phyloP scores from a whole-genome alignment of 2,329 filamentous ascomycete genomes.

The Trichoderma sp. region DNA sequence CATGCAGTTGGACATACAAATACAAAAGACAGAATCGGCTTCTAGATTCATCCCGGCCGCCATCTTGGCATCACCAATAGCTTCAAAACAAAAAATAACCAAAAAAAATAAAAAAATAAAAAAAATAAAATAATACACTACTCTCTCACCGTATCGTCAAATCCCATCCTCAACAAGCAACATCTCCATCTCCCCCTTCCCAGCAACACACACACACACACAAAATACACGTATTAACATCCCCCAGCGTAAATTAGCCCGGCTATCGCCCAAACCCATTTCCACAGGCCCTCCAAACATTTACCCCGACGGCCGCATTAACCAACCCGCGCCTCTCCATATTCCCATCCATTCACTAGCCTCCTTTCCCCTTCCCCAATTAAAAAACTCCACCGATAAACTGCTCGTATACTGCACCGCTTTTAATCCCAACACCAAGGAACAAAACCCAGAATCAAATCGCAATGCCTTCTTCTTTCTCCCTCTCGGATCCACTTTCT shows the following conservation, averaged over 20 bases:
- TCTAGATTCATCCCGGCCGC: neutral
- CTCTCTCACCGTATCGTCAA: neutral
- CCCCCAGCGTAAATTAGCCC: neutral
- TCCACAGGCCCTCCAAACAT: neutral
- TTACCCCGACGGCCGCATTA: conserved; percentile 15
- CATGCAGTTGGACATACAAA: neutral
- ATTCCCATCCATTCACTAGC: neutral
- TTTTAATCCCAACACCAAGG: too few species aligned
- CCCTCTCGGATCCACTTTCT: neutral
- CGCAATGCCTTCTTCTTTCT: too few species aligned
- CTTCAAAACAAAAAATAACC: neutral
- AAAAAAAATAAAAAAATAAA: neutral
- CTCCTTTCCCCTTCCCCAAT: neutral
- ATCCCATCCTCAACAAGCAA: neutral
- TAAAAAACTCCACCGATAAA: neutral
- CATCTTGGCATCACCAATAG: neutral
- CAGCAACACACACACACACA: neutral
- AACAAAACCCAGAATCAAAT: too few species aligned
- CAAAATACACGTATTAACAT: neutral
- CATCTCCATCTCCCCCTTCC: neutral
- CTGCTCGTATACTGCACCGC: neutral
- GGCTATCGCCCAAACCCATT: neutral
- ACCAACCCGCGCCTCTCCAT: neutral
- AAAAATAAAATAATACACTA: neutral
- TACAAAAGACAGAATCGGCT: neutral